Evolutionary conservation across 75 land plant species (phyloP), one percentile per base, ranked within the genome.

Genomic region (Adiantum capillusveneris): DNA sequence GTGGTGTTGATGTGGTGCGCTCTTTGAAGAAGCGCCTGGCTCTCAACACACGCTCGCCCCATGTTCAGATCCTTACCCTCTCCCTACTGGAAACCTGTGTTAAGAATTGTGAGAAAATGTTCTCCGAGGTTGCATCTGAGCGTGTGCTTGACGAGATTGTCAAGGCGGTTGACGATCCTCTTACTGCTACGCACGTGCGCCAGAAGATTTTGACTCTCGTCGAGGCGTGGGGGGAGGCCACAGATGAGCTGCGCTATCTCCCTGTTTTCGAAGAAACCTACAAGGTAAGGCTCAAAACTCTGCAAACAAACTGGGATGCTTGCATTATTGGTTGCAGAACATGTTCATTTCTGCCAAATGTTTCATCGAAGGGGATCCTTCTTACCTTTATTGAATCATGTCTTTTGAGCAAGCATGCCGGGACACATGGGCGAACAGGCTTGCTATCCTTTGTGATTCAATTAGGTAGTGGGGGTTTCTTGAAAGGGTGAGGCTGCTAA

Each of bases 131-230:
- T 25, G 93, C 93, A 20, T 88, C 93, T 24, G 93, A 88, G 77
- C 84, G 73, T 60, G 75, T 88, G n/a, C 45, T 88, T 61, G 93
- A 88, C n/a, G 93, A 88, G 75, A 85, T 88, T 85, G 89, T 88
- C 55, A 88, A 58, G 71, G 42, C 82, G 67, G 71, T 89, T 29
- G 90, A 89, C 14, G 75, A 82, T 59, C 86, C 86, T 2, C 67
- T 65, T 21, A 70, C 79, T 1, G 60, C 79, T 27, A 20, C 45
- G 18, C 59, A 57, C 26, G 68, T 56, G 51, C 81, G 75, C 54
- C 65, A 72, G 22, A 82, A 75, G 62, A 83, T 81, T 42, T 36
- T 80, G 71, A 67, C 76, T 72, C 50, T 89, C 69, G 86, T 89
- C 52, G 61, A 81, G 49, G 77, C 90, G 21, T 89, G 95, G 95